Evolutionary conservation across 1,284 basidiomycete genomes (phyloP).

Genomic region (Sporisorium scitamineum): DNA sequence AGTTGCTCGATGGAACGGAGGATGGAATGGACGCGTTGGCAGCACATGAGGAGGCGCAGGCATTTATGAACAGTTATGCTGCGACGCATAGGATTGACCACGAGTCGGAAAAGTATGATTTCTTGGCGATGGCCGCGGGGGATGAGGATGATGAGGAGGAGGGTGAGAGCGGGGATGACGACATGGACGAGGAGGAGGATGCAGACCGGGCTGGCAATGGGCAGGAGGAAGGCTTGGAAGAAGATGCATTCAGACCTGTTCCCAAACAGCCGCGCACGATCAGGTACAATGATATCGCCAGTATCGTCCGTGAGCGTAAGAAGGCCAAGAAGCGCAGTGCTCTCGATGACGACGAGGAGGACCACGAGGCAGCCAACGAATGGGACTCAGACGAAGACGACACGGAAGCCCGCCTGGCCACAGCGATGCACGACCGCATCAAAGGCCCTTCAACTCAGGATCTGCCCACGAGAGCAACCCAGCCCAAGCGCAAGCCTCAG

Average conservation of each 20-base stretch:
- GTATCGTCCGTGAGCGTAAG: slow-evolving; percentile 15
- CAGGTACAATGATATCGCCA: slow-evolving; percentile 18
- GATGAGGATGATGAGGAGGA: slow-evolving; percentile 25
- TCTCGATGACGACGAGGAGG: slow-evolving; percentile 30
- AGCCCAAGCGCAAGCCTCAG: slow-evolving; percentile 4
- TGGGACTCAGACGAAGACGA: slow-evolving; percentile 40
- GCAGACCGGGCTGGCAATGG: neutral
- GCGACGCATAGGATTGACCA: slow-evolving; percentile 51
- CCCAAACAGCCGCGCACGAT: slow-evolving; percentile 30
- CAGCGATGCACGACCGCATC: slow-evolving; percentile 22
- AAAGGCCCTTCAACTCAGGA: neutral
- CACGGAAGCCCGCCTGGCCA: slow-evolving; percentile 16
- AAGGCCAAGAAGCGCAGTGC: slow-evolving; percentile 20
- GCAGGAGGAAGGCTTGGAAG: slow-evolving; percentile 16
- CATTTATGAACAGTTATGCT: slow-evolving; percentile 57
- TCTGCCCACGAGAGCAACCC: neutral
- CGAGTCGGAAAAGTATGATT: slow-evolving; percentile 53
- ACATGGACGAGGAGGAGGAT: slow-evolving; percentile 8
- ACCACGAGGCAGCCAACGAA: neutral
- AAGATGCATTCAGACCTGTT: slow-evolving; percentile 31
- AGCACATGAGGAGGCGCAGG: slow-evolving; percentile 51
- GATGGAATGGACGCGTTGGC: slow-evolving; percentile 61
- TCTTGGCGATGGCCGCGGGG: slow-evolving; percentile 38
- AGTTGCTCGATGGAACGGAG: slow-evolving; percentile 52
- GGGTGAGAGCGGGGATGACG: slow-evolving; percentile 9